Evolutionary conservation across 2,329 filamentous ascomycete genomes (phyloP), one percentile per base, ranked within the genome.

Genomic region (Aspergillus caelatus): DNA sequence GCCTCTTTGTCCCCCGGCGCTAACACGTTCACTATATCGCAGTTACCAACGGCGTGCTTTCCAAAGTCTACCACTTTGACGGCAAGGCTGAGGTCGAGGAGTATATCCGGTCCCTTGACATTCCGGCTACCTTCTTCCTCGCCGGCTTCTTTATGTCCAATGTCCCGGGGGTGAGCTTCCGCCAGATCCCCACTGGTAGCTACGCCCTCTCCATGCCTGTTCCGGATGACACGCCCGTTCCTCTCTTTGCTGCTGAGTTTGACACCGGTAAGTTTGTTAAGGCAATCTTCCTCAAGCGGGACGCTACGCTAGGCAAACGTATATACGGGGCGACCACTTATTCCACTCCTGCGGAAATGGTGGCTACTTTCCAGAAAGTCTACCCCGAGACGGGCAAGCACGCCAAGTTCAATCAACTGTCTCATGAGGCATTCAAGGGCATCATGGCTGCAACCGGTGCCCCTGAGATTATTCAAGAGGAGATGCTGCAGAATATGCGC

Each of bases 111-210:
- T 68, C 70, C 34, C 54, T 70, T 1, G 67, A 71, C 12, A 62
- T 80, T 21, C 69, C 74, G 39, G 78, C 76, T 56, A 77, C 78
- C 3, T 83, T 82, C 64, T 74, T 79, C 36, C 72, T 78, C 21
- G 74, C 77, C 0, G 81, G 77, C 0, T 79, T 71, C 45, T 83
- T 80, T 70, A 82, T 83, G 77, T 74, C 75, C 53, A 82, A 83
- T 53, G 12, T 34, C 1, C 11, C 23, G 7, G 23, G 61, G 8
- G 58, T 48, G 5, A 68, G 77, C 65, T 63, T 74, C 8, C 74
- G 74, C 1, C 71, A 70, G 60, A 55, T 48, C n/a, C 72, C 69
- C 4, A 67, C 73, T 2, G 78, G 69, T 63, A 48, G 55, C 1
- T 74, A 57, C 74, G 75, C 59, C 12, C 65, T 71, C 60, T 70